phyloP scores from a whole-genome alignment of 202 grass and related monocot species.

The Hordeum pubiflorum region DNA sequence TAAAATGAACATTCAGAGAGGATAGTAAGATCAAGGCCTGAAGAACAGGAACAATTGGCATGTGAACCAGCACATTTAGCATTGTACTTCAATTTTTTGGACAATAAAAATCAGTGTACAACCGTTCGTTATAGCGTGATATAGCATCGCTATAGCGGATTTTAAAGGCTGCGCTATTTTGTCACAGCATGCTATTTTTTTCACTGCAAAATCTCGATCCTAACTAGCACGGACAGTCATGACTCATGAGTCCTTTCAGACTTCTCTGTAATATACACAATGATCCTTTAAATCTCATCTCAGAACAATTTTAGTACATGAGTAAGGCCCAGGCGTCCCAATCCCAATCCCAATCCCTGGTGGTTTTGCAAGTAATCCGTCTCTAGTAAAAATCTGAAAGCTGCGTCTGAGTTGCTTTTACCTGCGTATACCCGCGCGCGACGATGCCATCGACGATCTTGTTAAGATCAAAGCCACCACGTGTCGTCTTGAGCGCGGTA shows the following conservation, averaged over 20 bases:
- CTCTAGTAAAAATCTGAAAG: neutral
- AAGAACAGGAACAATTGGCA: neutral
- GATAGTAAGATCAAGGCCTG: neutral
- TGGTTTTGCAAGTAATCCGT: neutral
- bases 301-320: neutral
- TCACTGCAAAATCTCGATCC: neutral
- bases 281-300: neutral
- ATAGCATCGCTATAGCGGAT: no score
- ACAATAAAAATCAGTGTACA: neutral
- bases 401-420: neutral
- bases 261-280: neutral
- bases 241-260: neutral
- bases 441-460: conserved; percentile 81
- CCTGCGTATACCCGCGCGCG: conserved; percentile 69
- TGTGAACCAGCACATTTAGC: neutral
- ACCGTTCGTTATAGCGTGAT: no score
- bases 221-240: neutral
- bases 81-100: neutral
- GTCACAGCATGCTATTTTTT: no score
- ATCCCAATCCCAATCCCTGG: neutral
- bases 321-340: neutral
- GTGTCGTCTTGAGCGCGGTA: conserved; percentile 63
- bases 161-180: no score
- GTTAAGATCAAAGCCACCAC: conserved; percentile 69
- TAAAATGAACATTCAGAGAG: neutral